phyloP scores from a whole-genome alignment of 2,329 filamentous ascomycete species.

The Fusarium annulatum region DNA sequence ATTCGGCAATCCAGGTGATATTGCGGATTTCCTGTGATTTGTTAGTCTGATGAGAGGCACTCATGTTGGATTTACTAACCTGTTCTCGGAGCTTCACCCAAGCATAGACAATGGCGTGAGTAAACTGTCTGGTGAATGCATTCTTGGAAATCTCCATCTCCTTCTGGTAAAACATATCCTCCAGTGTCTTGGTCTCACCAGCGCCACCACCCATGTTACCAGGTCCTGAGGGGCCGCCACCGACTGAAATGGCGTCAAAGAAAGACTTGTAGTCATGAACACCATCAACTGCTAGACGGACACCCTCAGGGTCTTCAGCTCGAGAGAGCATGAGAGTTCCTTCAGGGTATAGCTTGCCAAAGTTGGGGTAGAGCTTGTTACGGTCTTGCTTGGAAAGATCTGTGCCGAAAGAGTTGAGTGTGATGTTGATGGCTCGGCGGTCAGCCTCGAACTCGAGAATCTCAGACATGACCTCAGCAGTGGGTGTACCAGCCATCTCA shows the following conservation, averaged over 20 bases:
- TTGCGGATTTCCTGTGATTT: conserved; percentile 89
- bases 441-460: conserved; percentile 97
- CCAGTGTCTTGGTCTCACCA: conserved; percentile 86
- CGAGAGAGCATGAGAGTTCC: conserved; percentile 94
- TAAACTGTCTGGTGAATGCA: conserved; percentile 96
- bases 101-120: conserved; percentile 92
- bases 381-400: conserved; percentile 93
- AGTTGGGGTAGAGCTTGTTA: conserved; percentile 94
- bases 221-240: conserved; percentile 75
- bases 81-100: conserved; percentile 99
- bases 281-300: conserved; percentile 91
- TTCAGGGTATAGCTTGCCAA: conserved; percentile 92
- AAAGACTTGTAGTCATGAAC: conserved; percentile 94
- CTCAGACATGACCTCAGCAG: conserved; percentile 93
- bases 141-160: conserved; percentile 98
- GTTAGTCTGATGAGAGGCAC: conserved; percentile 45
- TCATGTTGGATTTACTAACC: conserved; percentile 64
- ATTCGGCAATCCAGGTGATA: conserved; percentile 99
- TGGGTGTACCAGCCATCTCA: conserved; percentile 88
- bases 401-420: conserved; percentile 97
- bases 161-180: conserved; percentile 99
- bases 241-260: conserved; percentile 89
- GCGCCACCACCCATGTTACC: conserved; percentile 88
- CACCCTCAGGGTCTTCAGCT: conserved; percentile 94
- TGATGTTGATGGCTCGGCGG: conserved; percentile 97